Percentiles rank a stretch among this genome's conserved stretches.
phyloP scores from a whole-genome alignment of 2,329 filamentous ascomycete species.

The Magnaporthiopsis incrustans region DNA sequence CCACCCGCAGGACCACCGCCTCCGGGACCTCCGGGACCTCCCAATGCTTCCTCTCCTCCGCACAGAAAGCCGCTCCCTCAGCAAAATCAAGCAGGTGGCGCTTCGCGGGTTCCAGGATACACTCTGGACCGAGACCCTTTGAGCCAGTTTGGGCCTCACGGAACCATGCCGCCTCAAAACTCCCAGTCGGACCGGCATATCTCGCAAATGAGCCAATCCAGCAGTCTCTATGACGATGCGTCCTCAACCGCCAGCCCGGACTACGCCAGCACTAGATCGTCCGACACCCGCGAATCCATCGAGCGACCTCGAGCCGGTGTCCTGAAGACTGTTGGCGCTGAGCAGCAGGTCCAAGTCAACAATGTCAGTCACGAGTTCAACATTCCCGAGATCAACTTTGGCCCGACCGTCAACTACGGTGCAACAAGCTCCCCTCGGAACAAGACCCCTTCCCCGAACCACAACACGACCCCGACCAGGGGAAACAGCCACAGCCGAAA shows the following conservation, averaged over 20 bases:
- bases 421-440: conserved; percentile 24
- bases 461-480: conserved; percentile 21
- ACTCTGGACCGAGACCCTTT: conserved; percentile 14
- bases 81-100: conserved; percentile 3
- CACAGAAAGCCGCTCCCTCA: conserved; percentile 23
- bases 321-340: conserved; percentile 66
- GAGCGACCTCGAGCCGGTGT: conserved; percentile 71
- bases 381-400: conserved; percentile 76
- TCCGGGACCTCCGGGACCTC: neutral
- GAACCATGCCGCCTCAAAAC: conserved; percentile 5
- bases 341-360: conserved; percentile 20
- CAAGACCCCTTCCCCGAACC: conserved; percentile 25
- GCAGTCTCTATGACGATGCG: conserved; percentile 51
- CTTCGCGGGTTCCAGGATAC: conserved; percentile 11
- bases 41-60: conserved; percentile 17
- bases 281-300: conserved; percentile 39
- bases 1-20: neutral
- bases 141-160: conserved; percentile 11
- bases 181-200: conserved; percentile 25
- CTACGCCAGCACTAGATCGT: conserved; percentile 64
- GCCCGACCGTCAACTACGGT: conserved; percentile 66
- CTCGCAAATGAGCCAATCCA: conserved; percentile 29
- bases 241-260: conserved; percentile 63
- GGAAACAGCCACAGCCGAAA: conserved; percentile 32
- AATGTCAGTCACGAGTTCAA: conserved; percentile 31